Percentiles rank a stretch among this genome's conserved stretches.
Evolutionary conservation across 805 yeast species (phyloP).

Genomic region (Candida schatavii): DNA sequence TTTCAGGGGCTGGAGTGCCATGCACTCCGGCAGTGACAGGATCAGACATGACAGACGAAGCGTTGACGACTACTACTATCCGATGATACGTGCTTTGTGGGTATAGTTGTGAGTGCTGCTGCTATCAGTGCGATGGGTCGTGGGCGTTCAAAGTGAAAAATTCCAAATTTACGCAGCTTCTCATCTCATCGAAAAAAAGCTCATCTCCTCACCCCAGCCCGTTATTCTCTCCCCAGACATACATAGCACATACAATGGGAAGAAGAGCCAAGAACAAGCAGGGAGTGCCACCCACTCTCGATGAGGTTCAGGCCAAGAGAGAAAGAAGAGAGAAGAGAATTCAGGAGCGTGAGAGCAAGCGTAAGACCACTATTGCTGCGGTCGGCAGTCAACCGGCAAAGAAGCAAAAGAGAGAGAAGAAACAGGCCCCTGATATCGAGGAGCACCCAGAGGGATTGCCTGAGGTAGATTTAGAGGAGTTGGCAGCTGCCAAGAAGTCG

Average conservation of each 20-base stretch:
- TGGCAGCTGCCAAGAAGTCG: slow-evolving; percentile 67
- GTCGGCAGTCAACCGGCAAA: slow-evolving; percentile 12
- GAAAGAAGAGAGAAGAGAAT: slow-evolving; percentile 37
- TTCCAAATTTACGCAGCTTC: slow-evolving; percentile 1
- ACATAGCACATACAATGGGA: slow-evolving; percentile 57
- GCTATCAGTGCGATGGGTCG: not conserved
- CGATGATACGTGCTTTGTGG: too few species aligned
- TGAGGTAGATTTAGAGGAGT: slow-evolving; percentile 64
- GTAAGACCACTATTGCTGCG: slow-evolving; percentile 22
- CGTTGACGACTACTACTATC: not conserved
- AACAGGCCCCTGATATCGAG: slow-evolving; percentile 30
- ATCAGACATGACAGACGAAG: not conserved
- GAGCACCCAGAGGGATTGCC: slow-evolving; percentile 51
- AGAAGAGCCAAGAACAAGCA: slow-evolving; percentile 92
- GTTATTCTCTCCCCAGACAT: not conserved
- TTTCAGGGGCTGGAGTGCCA: not conserved
- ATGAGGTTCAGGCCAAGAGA: slow-evolving; percentile 61
- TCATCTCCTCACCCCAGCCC: not conserved
- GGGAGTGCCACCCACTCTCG: slow-evolving; percentile 85
- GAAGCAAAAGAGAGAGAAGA: slow-evolving; percentile 10
- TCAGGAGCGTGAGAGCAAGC: slow-evolving; percentile 15
- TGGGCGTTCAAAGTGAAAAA: slow-evolving; percentile 3
- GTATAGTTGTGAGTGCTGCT: too few species aligned
- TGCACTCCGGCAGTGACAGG: not conserved
- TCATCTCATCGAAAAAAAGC: not conserved